Evolutionary conservation across 345 rosid genomes (phyloP), one percentile per base, ranked within the genome.

Genomic region (Acer yangbiense): DNA sequence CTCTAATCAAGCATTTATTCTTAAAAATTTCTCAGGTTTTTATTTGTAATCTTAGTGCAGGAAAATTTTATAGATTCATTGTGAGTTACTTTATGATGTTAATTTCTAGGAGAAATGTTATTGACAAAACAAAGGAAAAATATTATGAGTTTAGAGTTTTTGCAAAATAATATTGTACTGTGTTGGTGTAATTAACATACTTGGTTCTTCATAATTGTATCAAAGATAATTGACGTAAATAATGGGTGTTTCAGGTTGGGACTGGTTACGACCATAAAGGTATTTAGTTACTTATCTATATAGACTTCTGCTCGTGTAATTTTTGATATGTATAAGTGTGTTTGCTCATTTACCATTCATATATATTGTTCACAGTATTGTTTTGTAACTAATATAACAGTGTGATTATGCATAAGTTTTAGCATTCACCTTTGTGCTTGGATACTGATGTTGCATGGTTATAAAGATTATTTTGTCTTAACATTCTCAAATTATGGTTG

Each of bases 231-330:
- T 69, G 32, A 77, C 65, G 72, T 55, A 72, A 69, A 57, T 41
- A 39, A 63, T 71, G 68, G 70, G 11, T 64, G 46, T 84, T 86
- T 72, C 89, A 86, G 89, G 89, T 77, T 90, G 79, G 91, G 87
- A 10, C 85, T 90, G 11, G 90, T 82, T 20, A 73, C 85, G 25
- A 80, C 87, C 14, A 88, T 84, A 41, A 88, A 85, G 89, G 89
- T 86, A 73, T 61, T 61, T 58, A 32, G 43, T 16, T 70, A n/a
- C 21, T 44, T 60, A 48, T 58, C 25, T 46, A 39, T 54, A 50
- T 55, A 16, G 60, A 58, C 1, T 35, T 12, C 43, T 39, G 17
- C 9, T 43, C 44, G n/a, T 43, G 6, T 12, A 71, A n/a, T 35
- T 35, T 35, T 35, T 35, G 6, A 35, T 35, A 35, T 35, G 6